Conservation (phyloP, 352 stramenopile genomes). For the Phytophthora ohioensis region DNA sequence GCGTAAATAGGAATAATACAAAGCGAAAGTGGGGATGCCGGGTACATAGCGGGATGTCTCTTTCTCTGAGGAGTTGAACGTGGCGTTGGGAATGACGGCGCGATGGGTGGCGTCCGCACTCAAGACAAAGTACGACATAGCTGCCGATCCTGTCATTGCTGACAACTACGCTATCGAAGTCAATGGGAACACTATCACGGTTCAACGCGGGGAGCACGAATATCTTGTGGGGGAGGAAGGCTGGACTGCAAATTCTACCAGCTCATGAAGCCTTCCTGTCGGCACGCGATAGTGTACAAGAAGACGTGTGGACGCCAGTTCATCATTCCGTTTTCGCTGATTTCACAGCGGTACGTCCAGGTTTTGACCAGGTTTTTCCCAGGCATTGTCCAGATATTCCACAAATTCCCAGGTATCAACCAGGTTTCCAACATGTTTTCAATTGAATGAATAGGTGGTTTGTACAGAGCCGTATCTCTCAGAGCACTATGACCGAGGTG, state of each 20-base stretch:
- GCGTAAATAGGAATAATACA: neutral
- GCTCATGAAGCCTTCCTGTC: constrained; percentile 17
- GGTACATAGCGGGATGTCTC: neutral
- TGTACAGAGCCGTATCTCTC: neutral
- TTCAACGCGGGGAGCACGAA: neutral
- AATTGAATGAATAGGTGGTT: constrained; percentile 10
- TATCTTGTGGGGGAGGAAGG: constrained; percentile 8
- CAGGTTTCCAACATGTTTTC: constrained; percentile 10
- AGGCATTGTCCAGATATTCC: constrained; percentile 1
- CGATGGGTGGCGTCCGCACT: neutral
- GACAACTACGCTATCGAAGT: constrained; percentile 1
- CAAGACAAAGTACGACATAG: constrained; percentile 4
- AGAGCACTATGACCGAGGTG: neutral
- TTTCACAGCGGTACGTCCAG: constrained; percentile 14
- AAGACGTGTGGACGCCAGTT: constrained; percentile 4
- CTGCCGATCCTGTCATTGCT: neutral
- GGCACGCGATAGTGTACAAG: constrained; percentile 10
- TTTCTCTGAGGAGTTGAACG: neutral
- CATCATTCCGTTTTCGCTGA: constrained; percentile 9
- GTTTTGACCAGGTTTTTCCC: constrained; percentile 11
- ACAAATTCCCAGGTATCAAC: neutral
- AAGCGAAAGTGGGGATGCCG: neutral
- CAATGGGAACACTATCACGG: constrained; percentile 1
- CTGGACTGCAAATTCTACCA: constrained; percentile 2
- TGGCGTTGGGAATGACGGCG: neutral